phyloP scores from a whole-genome alignment of 306 rosid species.

The Lithocarpus polystachyus region DNA sequence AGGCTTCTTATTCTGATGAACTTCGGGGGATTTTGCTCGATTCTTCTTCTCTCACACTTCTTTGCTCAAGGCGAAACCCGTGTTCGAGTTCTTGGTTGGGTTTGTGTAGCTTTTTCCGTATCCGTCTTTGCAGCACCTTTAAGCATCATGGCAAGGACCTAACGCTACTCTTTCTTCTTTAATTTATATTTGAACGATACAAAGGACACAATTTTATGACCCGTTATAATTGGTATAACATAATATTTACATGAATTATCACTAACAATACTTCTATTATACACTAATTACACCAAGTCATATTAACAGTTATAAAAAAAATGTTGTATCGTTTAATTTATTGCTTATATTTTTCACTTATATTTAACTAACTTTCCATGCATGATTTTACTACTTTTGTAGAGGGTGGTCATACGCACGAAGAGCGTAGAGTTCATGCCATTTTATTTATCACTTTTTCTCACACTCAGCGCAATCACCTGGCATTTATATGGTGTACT shows the following conservation, averaged over 20 bases:
- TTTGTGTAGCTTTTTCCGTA: slow-evolving; percentile 73
- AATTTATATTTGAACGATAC: neutral
- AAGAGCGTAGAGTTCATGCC: slow-evolving; percentile 99
- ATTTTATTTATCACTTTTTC: slow-evolving; percentile 65
- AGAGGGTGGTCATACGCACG: slow-evolving; percentile 86
- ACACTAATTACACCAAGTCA: too few relatives aligned
- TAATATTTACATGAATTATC: too few relatives aligned
- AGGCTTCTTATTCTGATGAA: slow-evolving; percentile 63
- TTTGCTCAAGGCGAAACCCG: slow-evolving; percentile 50
- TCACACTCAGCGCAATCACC: slow-evolving; percentile 73
- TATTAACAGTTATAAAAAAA: too few relatives aligned
- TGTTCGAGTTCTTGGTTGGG: slow-evolving; percentile 72
- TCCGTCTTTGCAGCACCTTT: slow-evolving; percentile 89
- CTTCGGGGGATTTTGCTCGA: slow-evolving; percentile 62
- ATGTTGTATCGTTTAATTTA: too few relatives aligned
- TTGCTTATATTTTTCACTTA: too few relatives aligned
- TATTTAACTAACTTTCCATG: neutral
- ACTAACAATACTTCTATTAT: too few relatives aligned
- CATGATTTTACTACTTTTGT: slow-evolving; percentile 10
- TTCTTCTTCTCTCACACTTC: slow-evolving; percentile 64
- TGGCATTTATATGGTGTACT: slow-evolving; percentile 78
- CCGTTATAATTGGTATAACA: too few relatives aligned
- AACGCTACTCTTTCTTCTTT: neutral
- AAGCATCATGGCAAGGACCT: slow-evolving; percentile 63
- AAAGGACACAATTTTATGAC: too few relatives aligned